These are phyloP conservation scores for Emericellopsis atlantica DNA, from an alignment of 2,329 filamentous ascomycete species.

Conservation along the genomic window DNA sequence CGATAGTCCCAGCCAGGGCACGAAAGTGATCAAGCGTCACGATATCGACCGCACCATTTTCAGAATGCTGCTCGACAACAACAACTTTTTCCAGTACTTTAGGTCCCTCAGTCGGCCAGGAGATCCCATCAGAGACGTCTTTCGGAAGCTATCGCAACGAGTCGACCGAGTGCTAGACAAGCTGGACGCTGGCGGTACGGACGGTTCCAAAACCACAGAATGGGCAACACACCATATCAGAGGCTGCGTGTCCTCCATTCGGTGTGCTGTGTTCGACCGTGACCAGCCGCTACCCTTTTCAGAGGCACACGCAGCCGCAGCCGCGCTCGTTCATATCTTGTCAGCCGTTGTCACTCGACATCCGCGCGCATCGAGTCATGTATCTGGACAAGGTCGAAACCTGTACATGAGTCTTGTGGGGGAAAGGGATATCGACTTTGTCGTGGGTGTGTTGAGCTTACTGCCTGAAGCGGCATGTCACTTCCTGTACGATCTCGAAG, in stretches of 20 bases:
- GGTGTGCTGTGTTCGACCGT: constrained; percentile 24
- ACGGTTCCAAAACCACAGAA: constrained; percentile 16
- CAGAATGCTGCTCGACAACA: constrained; percentile 39
- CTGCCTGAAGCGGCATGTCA: constrained; percentile 30
- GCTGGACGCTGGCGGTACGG: constrained; percentile 17
- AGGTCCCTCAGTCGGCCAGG: constrained; percentile 28
- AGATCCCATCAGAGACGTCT: constrained; percentile 31
- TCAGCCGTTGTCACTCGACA: constrained; percentile 21
- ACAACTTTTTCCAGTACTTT: constrained; percentile 42
- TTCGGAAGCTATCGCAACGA: constrained; percentile 33
- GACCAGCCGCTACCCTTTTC: constrained; percentile 19
- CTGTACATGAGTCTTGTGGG: constrained; percentile 36
- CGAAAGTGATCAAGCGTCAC: constrained; percentile 21
- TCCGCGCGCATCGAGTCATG: background rate
- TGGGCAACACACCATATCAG: constrained; percentile 38
- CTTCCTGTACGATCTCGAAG: constrained; percentile 25
- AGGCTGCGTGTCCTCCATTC: constrained; percentile 28
- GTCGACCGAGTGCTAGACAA: constrained; percentile 31
- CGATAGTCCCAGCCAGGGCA: constrained; percentile 12
- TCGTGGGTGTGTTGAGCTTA: constrained; percentile 27
- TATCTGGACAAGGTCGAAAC: constrained; percentile 21
- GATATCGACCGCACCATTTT: constrained; percentile 39
- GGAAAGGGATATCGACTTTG: constrained; percentile 27
- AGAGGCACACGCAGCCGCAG: constrained; percentile 32
- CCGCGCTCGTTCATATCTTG: constrained; percentile 34